Conservation (phyloP, 306 rosid genomes). For the Oemleria cerasiformis region DNA sequence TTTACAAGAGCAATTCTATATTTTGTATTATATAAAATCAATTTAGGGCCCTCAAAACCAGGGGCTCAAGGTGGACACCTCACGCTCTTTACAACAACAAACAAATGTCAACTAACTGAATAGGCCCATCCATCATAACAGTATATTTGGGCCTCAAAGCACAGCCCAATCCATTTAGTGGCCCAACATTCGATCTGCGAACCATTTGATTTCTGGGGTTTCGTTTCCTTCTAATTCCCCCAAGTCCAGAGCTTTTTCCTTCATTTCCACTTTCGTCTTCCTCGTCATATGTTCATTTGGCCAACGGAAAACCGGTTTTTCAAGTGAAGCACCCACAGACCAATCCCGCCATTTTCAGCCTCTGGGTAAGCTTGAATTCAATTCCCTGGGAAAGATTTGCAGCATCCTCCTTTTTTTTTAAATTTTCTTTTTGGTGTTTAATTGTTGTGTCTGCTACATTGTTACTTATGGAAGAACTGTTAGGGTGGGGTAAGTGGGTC, state of each 20-base stretch:
- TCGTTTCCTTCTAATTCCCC: too few relatives aligned
- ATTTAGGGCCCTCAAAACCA: too few relatives aligned
- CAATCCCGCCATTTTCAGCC: not conserved
- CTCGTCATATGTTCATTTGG: not conserved
- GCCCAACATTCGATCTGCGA: too few relatives aligned
- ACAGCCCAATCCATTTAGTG: too few relatives aligned
- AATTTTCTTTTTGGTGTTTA: not conserved
- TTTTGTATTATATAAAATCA: too few relatives aligned
- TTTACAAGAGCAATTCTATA: too few relatives aligned
- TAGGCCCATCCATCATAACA: too few relatives aligned
- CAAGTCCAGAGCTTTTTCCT: not conserved
- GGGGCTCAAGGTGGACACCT: too few relatives aligned
- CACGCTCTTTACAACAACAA: too few relatives aligned
- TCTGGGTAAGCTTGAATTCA: not conserved
- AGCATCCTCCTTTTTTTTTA: not conserved
- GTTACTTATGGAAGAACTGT: not conserved
- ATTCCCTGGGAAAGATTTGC: not conserved
- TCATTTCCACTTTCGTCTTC: not conserved
- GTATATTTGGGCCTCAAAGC: too few relatives aligned
- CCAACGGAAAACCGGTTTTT: not conserved
- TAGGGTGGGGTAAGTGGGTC: not conserved
- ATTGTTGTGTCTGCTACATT: not conserved
- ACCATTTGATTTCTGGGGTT: not conserved
- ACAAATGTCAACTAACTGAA: too few relatives aligned
- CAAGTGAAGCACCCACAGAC: not conserved